A percentile compares a stretch with the other conserved stretches of the same genome.
Evolutionary conservation across 2,329 filamentous ascomycete genomes (phyloP).

Genomic region (Dactylellina sp.): DNA sequence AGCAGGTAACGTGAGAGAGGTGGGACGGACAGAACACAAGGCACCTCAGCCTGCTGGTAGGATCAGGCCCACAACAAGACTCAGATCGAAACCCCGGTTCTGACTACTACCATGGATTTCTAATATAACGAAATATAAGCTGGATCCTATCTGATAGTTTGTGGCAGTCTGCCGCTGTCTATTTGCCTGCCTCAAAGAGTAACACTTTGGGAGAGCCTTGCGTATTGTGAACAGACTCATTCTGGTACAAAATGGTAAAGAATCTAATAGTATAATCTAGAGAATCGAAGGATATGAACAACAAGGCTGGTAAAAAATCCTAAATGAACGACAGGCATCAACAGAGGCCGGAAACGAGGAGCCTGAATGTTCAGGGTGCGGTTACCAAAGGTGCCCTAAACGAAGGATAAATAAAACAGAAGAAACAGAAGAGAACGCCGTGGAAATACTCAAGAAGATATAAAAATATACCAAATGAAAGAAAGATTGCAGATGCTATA

Average conservation of each 20-base stretch:
- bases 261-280: conserved; percentile 57
- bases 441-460: conserved; percentile 4
- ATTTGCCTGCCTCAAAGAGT: background rate
- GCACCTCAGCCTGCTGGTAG: conserved; percentile 42
- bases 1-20: conserved; percentile 36
- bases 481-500: conserved; percentile 18
- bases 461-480: conserved; percentile 2
- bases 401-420: no score
- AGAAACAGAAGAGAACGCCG: conserved; percentile 9
- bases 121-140: conserved; percentile 7
- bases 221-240: conserved; percentile 38
- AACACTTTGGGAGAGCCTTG: background rate
- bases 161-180: background rate
- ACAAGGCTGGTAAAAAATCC: conserved; percentile 21
- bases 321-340: conserved; percentile 42
- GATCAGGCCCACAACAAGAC: conserved; percentile 16
- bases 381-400: background rate
- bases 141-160: conserved; percentile 36
- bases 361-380: conserved; percentile 26
- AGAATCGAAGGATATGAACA: conserved; percentile 27
- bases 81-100: background rate
- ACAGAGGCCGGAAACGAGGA: conserved; percentile 10
- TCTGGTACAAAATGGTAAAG: conserved; percentile 16
- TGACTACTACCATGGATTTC: conserved; percentile 18
- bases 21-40: conserved; percentile 12